phyloP scores from a whole-genome alignment of 768 basidiomycete genomes.

The Pholiota microspora region DNA sequence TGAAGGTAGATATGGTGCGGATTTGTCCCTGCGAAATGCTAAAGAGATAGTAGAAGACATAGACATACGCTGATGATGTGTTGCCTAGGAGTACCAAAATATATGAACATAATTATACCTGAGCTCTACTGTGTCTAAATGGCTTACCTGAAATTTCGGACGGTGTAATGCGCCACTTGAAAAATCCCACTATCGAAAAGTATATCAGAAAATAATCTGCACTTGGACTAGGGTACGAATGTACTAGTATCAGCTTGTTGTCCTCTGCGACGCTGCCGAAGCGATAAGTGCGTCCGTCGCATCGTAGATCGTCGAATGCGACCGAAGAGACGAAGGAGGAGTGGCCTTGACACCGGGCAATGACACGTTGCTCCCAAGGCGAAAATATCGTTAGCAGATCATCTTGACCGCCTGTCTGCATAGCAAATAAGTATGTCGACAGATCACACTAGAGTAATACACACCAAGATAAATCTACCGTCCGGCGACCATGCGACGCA shows the following conservation, averaged over 20 bases:
- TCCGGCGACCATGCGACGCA: slow-evolving; percentile 96
- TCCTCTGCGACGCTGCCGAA: slow-evolving; percentile 98
- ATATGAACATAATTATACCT: too few relatives aligned
- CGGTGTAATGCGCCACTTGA: slow-evolving; percentile 88
- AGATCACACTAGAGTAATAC: neutral
- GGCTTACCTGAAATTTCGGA: slow-evolving; percentile 65
- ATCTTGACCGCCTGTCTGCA: slow-evolving; percentile 93
- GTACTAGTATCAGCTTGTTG: slow-evolving; percentile 86
- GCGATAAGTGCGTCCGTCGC: slow-evolving; percentile 87
- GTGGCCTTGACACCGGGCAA: slow-evolving; percentile 96
- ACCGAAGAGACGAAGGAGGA: slow-evolving; percentile 90
- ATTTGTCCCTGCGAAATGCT: slow-evolving; percentile 61
- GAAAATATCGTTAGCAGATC: slow-evolving; percentile 94
- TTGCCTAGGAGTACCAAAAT: slow-evolving; percentile 30
- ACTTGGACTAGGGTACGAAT: slow-evolving; percentile 18
- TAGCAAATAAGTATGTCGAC: neutral
- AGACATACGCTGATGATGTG: slow-evolving; percentile 73
- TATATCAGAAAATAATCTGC: slow-evolving; percentile 8
- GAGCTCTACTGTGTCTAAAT: neutral
- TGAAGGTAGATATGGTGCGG: slow-evolving; percentile 54
- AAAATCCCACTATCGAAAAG: slow-evolving; percentile 79
- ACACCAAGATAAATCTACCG: slow-evolving; percentile 85
- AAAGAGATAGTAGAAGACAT: slow-evolving; percentile 80
- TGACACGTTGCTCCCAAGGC: slow-evolving; percentile 89
- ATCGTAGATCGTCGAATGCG: slow-evolving; percentile 86